These are phyloP conservation scores for Penicillium sp. DNA, from an alignment of 2,329 filamentous ascomycete genomes.

Conservation along the genomic window DNA sequence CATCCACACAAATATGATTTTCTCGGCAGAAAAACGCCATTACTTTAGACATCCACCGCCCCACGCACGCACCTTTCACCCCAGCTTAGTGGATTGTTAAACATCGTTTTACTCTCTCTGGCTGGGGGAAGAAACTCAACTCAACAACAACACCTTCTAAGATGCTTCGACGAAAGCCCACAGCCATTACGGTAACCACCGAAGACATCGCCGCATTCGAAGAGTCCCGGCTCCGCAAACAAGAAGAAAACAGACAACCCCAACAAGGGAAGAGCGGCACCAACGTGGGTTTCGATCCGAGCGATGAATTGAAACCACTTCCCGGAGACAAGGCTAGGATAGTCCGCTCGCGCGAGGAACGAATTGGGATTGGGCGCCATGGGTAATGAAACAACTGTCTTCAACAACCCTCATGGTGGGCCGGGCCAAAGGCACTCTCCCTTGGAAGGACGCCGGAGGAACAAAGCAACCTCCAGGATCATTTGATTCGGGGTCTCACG, in stretches of 20 bases:
- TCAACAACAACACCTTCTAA: slow-evolving; percentile 6
- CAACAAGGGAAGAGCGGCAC: slow-evolving; percentile 26
- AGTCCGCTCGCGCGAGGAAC: slow-evolving; percentile 51
- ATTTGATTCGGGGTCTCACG: too few species aligned
- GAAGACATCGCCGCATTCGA: slow-evolving; percentile 55
- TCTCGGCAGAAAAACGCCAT: too few species aligned
- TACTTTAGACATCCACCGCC: too few species aligned
- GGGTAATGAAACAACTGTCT: slow-evolving; percentile 12
- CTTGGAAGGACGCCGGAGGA: too few species aligned
- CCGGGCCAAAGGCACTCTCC: too few species aligned
- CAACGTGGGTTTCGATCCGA: slow-evolving; percentile 47
- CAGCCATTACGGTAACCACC: slow-evolving; percentile 53
- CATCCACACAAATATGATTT: too few species aligned
- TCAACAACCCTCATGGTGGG: too few species aligned
- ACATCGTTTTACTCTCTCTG: too few species aligned
- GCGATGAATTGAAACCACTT: slow-evolving; percentile 55
- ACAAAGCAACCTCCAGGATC: too few species aligned
- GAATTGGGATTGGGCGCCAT: slow-evolving; percentile 45
- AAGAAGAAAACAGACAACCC: slow-evolving; percentile 32
- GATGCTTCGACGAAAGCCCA: slow-evolving; percentile 58
- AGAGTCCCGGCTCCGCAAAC: slow-evolving; percentile 42
- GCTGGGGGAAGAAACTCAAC: slow-evolving; percentile 1
- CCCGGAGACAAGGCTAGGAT: slow-evolving; percentile 55
- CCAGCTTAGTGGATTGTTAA: too few species aligned
- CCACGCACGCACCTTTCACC: too few species aligned